Evolutionary conservation across 352 stramenopile species (phyloP), one percentile per base, ranked within the genome.

Genomic region (Phytophthora fragariaefolia): DNA sequence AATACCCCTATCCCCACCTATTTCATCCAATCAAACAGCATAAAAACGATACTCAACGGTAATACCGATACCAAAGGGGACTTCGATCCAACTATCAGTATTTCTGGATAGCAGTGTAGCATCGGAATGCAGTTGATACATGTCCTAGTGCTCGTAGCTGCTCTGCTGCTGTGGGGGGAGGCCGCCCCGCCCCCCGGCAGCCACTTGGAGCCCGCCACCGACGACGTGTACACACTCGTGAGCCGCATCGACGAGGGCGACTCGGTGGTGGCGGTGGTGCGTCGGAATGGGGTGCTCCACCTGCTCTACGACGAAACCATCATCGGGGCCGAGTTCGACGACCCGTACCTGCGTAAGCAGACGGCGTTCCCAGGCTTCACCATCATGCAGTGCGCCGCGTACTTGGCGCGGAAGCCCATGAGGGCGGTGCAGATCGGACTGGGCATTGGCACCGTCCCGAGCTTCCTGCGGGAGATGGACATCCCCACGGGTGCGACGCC

Each of bases 261-360:
- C 68, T 90, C 83, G 30, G 76, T 82, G 28, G 79, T 92, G 24
- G 80, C 76, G 13, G 76, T 88, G 17, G 83, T 87, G 64, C 81
- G 80, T 48, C 78, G 70, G 45, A 80, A 83, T 38, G 56, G 62
- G 12, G 71, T 90, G 50, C 64, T 90, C 18, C 83, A 83, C 63
- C 57, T 92, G 36, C 63, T 92, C n/a, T 90, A 91, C 60, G 85
- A 92, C 64, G 56, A 87, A 49, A 89, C 80, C 34, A 91, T 92
- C 63, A 94, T 94, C 55, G 83, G 85, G 23, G 83, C 80, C 42
- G 80, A 92, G 73, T 94, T 92, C 36, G 79, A 91, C 60, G 78
- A 92, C 53, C 71, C 78, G 28, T 71, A 80, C 17, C 34, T 91
- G 40, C 77, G 82, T 24, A 64, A 75, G 27, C 83, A 92, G 58